Evolutionary conservation across 2,329 filamentous ascomycete species (phyloP).

Genomic region (Bipolaris gigantea): DNA sequence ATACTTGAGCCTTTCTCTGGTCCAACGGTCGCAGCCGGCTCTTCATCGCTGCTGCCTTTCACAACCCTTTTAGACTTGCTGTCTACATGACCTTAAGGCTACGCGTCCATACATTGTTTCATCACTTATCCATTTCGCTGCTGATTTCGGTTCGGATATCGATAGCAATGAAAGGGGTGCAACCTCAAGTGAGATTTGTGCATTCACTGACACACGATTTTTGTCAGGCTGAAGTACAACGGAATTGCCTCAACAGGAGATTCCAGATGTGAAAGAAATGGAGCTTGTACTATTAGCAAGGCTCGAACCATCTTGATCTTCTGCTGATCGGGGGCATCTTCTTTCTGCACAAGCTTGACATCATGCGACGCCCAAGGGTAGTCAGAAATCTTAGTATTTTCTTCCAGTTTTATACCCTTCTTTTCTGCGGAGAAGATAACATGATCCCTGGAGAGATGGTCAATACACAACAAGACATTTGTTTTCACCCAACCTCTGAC

Average conservation of each 20-base stretch:
- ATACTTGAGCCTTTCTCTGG: too few species aligned
- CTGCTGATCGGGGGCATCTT: background rate
- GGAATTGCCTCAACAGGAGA: too few species aligned
- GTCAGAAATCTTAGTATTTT: constrained; percentile 26
- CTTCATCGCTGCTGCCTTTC: constrained; percentile 20
- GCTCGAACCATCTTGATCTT: background rate
- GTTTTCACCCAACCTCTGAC: constrained; percentile 36
- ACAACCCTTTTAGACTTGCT: constrained; percentile 54
- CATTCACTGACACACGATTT: background rate
- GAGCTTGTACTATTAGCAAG: background rate
- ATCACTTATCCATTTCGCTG: constrained; percentile 51
- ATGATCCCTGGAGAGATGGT: constrained; percentile 26
- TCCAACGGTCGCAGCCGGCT: constrained; percentile 37
- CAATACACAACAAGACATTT: constrained; percentile 33
- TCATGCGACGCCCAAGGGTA: constrained; percentile 2
- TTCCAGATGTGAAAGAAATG: background rate
- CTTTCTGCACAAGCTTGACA: background rate
- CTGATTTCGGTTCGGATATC: constrained; percentile 10
- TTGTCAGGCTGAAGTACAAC: background rate
- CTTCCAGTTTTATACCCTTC: constrained; percentile 23
- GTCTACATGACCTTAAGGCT: constrained; percentile 55
- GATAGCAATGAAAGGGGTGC: background rate
- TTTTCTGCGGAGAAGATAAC: constrained; percentile 34
- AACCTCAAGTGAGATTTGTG: background rate
- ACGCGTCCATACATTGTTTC: constrained; percentile 56